Percentiles rank a stretch among this genome's conserved stretches.
Evolutionary conservation across 2,329 filamentous ascomycete genomes (phyloP).

Genomic region (Lecanicillium sp.): DNA sequence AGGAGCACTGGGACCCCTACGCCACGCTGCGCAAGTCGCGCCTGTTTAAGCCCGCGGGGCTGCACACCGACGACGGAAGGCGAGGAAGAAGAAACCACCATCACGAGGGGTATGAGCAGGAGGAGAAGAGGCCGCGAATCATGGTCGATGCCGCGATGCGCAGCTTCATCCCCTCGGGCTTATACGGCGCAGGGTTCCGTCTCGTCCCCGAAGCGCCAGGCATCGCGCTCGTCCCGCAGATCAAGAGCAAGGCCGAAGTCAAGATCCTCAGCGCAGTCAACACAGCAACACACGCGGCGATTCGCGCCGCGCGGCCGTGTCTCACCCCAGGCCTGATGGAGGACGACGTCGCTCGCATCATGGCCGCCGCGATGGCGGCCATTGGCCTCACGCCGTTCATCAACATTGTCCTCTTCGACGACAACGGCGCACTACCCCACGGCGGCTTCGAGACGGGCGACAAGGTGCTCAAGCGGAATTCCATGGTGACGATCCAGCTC

Average conservation of each 20-base stretch:
- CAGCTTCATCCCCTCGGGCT: constrained; percentile 55
- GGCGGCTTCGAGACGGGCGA: constrained; percentile 46
- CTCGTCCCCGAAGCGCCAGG: constrained; percentile 47
- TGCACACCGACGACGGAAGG: constrained; percentile 1
- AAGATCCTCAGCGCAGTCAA: constrained; percentile 56
- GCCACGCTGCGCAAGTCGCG: constrained; percentile 42
- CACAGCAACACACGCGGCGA: constrained; percentile 55
- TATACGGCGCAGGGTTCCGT: constrained; percentile 47
- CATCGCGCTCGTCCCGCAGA: constrained; percentile 53
- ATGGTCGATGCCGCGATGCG: constrained; percentile 62
- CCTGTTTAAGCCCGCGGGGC: constrained; percentile 26
- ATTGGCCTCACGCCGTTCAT: constrained; percentile 54
- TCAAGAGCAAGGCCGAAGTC: constrained; percentile 50
- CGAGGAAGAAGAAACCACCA: too few relatives aligned
- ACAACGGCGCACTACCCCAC: constrained; percentile 47
- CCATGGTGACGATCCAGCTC: constrained; percentile 57
- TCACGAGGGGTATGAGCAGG: too few relatives aligned
- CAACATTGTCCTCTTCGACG: constrained; percentile 57
- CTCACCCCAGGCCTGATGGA: constrained; percentile 53
- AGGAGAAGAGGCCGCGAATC: too few relatives aligned
- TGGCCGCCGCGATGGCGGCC: constrained; percentile 49
- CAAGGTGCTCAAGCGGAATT: constrained; percentile 46
- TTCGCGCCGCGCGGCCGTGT: constrained; percentile 50
- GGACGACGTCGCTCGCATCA: constrained; percentile 47
- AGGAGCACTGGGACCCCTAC: constrained; percentile 62